phyloP scores from a whole-genome alignment of 352 stramenopile genomes.

The Globisporangium spinosum region DNA sequence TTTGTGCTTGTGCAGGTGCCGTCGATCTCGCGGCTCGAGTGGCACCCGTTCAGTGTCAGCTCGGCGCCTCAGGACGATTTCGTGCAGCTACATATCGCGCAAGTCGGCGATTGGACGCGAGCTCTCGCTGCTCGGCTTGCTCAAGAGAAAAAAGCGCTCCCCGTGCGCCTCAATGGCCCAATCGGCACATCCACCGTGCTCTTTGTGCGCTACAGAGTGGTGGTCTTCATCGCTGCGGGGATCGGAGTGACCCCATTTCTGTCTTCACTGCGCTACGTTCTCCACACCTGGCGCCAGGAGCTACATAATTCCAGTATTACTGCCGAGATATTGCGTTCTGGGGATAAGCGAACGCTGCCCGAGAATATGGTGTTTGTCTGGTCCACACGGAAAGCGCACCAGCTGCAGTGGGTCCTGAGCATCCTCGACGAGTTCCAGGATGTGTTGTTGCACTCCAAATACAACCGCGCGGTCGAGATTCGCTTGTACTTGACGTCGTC shows the following conservation, averaged over 20 bases:
- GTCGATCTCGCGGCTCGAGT: conserved; percentile 50
- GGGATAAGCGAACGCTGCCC: not conserved
- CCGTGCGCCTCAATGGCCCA: conserved; percentile 29
- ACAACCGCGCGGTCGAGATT: conserved; percentile 11
- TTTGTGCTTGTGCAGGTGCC: conserved; percentile 71
- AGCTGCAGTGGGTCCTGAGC: conserved; percentile 21
- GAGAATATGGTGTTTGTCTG: conserved; percentile 26
- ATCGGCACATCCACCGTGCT: conserved; percentile 27
- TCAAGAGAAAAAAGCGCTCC: not conserved
- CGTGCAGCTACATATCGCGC: conserved; percentile 38
- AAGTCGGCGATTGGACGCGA: conserved; percentile 43
- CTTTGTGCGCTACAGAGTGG: conserved; percentile 26
- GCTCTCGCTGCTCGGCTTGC: conserved; percentile 14
- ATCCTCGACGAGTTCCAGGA: conserved; percentile 29
- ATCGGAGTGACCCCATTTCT: conserved; percentile 45
- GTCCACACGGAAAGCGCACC: conserved; percentile 21
- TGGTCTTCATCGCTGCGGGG: conserved; percentile 33
- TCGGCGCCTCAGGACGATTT: conserved; percentile 43
- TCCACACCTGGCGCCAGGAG: conserved; percentile 24
- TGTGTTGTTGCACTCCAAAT: conserved; percentile 14
- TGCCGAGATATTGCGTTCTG: not conserved
- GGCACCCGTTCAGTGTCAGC: conserved; percentile 78
- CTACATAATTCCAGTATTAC: not conserved
- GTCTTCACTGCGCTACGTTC: conserved; percentile 39
- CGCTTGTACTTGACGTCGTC: conserved; percentile 24